phyloP scores from a whole-genome alignment of 164 flowering plant species.

The Magnolia changhungtana region DNA sequence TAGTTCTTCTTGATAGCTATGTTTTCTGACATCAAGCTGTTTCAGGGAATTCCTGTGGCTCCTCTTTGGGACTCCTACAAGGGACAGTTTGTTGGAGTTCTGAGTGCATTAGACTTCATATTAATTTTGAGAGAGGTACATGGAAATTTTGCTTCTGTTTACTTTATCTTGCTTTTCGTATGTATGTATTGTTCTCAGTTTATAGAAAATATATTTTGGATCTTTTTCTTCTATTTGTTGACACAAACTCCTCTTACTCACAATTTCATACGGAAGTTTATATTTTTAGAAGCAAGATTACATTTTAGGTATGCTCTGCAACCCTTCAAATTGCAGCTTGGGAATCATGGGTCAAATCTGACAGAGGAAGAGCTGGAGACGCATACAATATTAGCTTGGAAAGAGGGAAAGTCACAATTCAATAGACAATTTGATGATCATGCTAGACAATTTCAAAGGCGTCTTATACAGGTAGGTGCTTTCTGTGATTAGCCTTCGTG shows the following conservation, averaged over 20 bases:
- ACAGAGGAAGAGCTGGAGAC: constrained; percentile 97
- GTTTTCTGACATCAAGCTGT: constrained; percentile 22
- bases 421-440: constrained; percentile 51
- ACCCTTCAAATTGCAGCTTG: constrained; percentile 54
- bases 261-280: neutral
- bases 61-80: constrained; percentile 82
- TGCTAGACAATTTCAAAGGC: constrained; percentile 41
- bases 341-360: constrained; percentile 79
- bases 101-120: constrained; percentile 81
- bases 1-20: neutral
- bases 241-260: neutral
- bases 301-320: neutral
- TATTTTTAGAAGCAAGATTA: neutral
- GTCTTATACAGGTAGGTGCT: constrained; percentile 65
- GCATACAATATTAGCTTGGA: constrained; percentile 93
- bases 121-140: constrained; percentile 86
- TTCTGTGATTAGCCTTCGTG: neutral
- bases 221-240: neutral
- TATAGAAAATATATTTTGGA: neutral
- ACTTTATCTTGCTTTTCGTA: neutral
- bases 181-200: neutral
- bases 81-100: constrained; percentile 83
- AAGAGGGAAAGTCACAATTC: constrained; percentile 66
- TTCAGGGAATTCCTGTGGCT: constrained; percentile 82
- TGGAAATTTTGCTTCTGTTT: neutral